phyloP scores from a whole-genome alignment of 768 basidiomycete species.

The Amanita polypyramis region DNA sequence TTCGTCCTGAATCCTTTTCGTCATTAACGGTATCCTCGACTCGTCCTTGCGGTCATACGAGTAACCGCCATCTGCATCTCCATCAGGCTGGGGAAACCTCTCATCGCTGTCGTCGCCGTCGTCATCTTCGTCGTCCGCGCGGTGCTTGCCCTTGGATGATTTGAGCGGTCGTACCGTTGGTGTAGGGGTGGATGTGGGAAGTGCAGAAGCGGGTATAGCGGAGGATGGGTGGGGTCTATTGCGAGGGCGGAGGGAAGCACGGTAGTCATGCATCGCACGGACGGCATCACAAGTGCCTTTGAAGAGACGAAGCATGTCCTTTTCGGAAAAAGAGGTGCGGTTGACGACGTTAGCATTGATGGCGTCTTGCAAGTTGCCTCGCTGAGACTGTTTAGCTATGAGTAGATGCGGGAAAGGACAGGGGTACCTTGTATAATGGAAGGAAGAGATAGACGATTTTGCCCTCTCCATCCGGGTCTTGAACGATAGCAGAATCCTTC shows the following conservation, averaged over 20 bases:
- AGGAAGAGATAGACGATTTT: constrained; percentile 96
- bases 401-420: background rate
- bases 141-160: constrained; percentile 7
- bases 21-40: constrained; percentile 50
- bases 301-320: constrained; percentile 82
- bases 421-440: constrained; percentile 75
- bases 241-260: constrained; percentile 23
- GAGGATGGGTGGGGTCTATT: background rate
- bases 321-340: constrained; percentile 75
- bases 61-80: constrained; percentile 63
- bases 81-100: constrained; percentile 67
- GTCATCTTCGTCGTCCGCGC: constrained; percentile 12
- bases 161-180: background rate
- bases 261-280: constrained; percentile 88
- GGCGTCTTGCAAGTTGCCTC: constrained; percentile 90
- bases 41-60: constrained; percentile 43
- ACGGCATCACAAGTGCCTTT: constrained; percentile 92
- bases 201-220: constrained; percentile 13
- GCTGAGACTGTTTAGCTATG: constrained; percentile 27
- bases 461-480: constrained; percentile 87
- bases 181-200: background rate
- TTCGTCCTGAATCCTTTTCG: constrained; percentile 29
- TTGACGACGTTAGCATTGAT: constrained; percentile 84
- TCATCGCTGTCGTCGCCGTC: constrained; percentile 56
- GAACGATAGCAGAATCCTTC: constrained; percentile 89